These are phyloP conservation scores for Metschnikowia vanudenii DNA, from an alignment of 805 yeast species.

Conservation along the genomic window DNA sequence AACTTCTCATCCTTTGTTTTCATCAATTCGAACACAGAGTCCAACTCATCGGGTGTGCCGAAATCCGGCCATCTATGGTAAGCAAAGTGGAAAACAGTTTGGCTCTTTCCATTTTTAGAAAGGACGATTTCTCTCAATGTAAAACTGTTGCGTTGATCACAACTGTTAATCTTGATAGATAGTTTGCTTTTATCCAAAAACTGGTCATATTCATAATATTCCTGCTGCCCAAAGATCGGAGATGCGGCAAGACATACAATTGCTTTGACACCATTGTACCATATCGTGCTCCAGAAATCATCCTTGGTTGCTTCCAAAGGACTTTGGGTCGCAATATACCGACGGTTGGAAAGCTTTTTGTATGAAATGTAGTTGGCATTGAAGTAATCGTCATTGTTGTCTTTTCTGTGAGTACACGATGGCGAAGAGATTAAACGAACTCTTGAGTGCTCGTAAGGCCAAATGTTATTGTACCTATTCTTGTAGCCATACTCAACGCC, in stretches of 20 bases:
- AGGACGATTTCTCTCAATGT: conserved; percentile 15
- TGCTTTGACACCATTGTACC: conserved; percentile 33
- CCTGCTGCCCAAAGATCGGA: conserved; percentile 14
- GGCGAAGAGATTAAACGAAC: conserved; percentile 50
- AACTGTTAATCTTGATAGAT: conserved; percentile 11
- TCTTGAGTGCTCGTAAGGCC: conserved; percentile 82
- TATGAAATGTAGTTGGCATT: conserved; percentile 44
- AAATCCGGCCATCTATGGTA: conserved; percentile 49
- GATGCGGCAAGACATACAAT: conserved; percentile 39
- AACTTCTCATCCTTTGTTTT: conserved; percentile 31
- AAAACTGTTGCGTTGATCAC: conserved; percentile 16
- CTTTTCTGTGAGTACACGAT: conserved; percentile 14
- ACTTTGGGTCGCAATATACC: conserved; percentile 47
- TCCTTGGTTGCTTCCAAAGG: conserved; percentile 42
- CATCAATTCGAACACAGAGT: conserved; percentile 33
- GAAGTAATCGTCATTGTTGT: conserved; percentile 39
- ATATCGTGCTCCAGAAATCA: conserved; percentile 44
- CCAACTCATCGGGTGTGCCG: conserved; percentile 38
- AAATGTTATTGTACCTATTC: conserved; percentile 85
- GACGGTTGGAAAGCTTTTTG: conserved; percentile 24
- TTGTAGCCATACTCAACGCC: conserved; percentile 82
- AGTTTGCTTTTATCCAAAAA: conserved; percentile 18
- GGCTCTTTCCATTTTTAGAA: conserved; percentile 13
- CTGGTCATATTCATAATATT: conserved; percentile 23
- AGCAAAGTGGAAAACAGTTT: conserved; percentile 37